Base-by-base conservation (phyloP, 2,329 filamentous ascomycete genomes). In the Apiospora marii region DNA sequence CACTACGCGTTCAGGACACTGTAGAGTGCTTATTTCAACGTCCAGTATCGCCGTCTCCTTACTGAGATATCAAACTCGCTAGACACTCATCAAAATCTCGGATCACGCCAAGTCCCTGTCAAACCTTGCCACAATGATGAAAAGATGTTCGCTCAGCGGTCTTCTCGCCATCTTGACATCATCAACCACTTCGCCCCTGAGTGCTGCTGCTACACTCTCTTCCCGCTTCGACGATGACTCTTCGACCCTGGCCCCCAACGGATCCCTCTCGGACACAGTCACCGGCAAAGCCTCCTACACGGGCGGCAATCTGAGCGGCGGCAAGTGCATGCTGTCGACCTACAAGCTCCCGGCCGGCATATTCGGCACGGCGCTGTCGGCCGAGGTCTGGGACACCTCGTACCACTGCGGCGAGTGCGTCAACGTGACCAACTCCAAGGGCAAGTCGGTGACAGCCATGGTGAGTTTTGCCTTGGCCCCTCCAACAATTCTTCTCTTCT, bases 301-400 rank as follows among this genome's bases (percentile, higher is more conserved):
- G 3, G 49, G 49, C 49, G 49, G 49, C n/a, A 51, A 51, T n/a
- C 49, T 51, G 10, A n/a, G n/a, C 8, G 49, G 49, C 49, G 49
- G 49, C 49, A 51, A 51, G 49, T 51, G 49, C 49, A 51, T 51
- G 49, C n/a, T 51, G 49, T 51, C 49, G n/a, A 51, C n/a, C 49
- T 51, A 51, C n/a, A 8, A 51, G n/a, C 49, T 51, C 10, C 49
- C 49, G n/a, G 49, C n/a, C n/a, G 49, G 49, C 2, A 10, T 51
- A n/a, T 27, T 51, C 49, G 49, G 49, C 0, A 51, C 49, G 0
- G 49, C 49, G n/a, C 49, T 51, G 10, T 51, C 49, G 49, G 49
- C 49, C 49, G 12, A 24, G 49, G 49, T 51, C n/a, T 51, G 49
- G 49, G 49, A 51, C 4, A 27, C 8, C 1, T 51, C 49, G 49